These are phyloP conservation scores for Hypoxylon crocopeplum DNA, from an alignment of 495 filamentous ascomycete genomes.

Conservation along the genomic window DNA sequence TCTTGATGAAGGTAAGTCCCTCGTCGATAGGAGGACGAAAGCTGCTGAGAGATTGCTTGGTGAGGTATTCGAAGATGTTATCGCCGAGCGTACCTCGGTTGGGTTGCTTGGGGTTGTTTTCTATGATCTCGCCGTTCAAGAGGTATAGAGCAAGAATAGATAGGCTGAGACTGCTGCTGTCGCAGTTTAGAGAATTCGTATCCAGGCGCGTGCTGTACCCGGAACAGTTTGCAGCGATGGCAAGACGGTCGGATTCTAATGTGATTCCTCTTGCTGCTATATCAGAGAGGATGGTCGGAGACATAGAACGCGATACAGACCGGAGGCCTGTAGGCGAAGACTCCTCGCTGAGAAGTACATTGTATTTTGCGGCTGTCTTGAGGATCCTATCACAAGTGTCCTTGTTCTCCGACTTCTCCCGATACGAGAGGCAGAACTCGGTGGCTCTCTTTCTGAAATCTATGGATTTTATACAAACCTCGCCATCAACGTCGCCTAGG, in stretches of 20 bases:
- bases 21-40: slow-evolving; percentile 39
- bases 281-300: slow-evolving; percentile 38
- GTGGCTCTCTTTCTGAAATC: slow-evolving; percentile 37
- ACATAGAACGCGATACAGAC: slow-evolving; percentile 40
- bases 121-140: slow-evolving; percentile 45
- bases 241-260: slow-evolving; percentile 39
- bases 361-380: slow-evolving; percentile 37
- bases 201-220: slow-evolving; percentile 41
- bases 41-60: slow-evolving; percentile 31
- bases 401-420: slow-evolving; percentile 17
- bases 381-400: slow-evolving; percentile 36
- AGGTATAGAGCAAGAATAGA: slow-evolving; percentile 44
- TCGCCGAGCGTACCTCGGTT: slow-evolving; percentile 22
- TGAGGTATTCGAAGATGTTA: slow-evolving; percentile 37
- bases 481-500: slow-evolving; percentile 38
- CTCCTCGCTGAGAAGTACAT: slow-evolving; percentile 37
- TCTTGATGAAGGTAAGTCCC: slow-evolving; percentile 43
- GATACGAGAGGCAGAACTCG: slow-evolving; percentile 39
- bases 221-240: slow-evolving; percentile 42
- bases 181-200: slow-evolving; percentile 26
- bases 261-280: slow-evolving; percentile 30
- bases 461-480: slow-evolving; percentile 42
- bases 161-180: slow-evolving; percentile 37
- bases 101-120: slow-evolving; percentile 29
- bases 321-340: not conserved